Evolutionary conservation across 352 stramenopile species (phyloP).

Genomic region (Phytopythium boreale): DNA sequence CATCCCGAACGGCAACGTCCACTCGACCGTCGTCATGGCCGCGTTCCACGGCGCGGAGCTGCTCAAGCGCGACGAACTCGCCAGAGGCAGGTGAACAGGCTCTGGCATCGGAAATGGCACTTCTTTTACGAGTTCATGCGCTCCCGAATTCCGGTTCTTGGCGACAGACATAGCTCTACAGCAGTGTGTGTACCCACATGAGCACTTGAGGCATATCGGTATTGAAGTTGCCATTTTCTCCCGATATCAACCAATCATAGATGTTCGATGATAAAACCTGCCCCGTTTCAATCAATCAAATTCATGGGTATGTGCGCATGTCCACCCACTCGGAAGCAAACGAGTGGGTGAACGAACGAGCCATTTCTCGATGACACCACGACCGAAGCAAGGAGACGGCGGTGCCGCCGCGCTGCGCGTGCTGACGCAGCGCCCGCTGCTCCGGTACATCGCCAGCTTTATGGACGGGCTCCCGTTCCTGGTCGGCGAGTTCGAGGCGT

Average conservation of each 20-base stretch:
- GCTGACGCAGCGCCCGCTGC: conserved; percentile 15
- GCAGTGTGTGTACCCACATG: too few relatives aligned
- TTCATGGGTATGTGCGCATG: not conserved
- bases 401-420: conserved; percentile 15
- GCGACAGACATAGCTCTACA: too few relatives aligned
- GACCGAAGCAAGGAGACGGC: not conserved
- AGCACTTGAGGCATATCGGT: too few relatives aligned
- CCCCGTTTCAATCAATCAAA: not conserved
- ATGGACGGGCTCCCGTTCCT: conserved; percentile 19
- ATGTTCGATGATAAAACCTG: not conserved
- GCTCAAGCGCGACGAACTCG: conserved; percentile 24
- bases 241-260: not conserved
- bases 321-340: not conserved
- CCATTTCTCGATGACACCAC: too few relatives aligned
- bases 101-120: not conserved
- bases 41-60: conserved; percentile 49
- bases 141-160: too few relatives aligned
- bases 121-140: not conserved
- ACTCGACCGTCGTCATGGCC: conserved; percentile 71
- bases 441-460: conserved; percentile 24
- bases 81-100: not conserved
- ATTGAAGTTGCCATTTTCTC: not conserved
- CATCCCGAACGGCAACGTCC: conserved; percentile 75
- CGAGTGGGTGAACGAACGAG: not conserved
- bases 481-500: conserved; percentile 17